Conservation (phyloP, 148 eudicot genomes). For the Spergularia bocconei region DNA sequence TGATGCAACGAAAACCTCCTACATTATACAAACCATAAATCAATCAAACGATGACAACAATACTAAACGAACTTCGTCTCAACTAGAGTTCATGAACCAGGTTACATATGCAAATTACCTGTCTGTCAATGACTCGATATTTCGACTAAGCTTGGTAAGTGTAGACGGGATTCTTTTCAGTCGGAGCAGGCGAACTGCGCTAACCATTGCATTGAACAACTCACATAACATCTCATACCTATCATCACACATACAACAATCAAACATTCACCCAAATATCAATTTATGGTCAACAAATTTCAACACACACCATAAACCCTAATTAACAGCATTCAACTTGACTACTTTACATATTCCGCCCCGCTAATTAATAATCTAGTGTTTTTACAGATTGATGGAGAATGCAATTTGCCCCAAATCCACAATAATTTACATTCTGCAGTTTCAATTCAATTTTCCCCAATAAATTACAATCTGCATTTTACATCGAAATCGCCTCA, state of each 20-base stretch:
- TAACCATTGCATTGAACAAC: conserved; percentile 66
- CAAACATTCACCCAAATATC: background rate
- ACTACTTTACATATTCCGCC: no score
- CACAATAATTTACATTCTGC: no score
- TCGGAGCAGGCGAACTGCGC: conserved; percentile 55
- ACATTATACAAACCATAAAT: background rate
- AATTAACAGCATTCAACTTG: no score
- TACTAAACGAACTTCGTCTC: no score
- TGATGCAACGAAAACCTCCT: conserved; percentile 69
- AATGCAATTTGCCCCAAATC: no score
- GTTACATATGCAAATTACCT: conserved; percentile 45
- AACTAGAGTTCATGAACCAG: background rate
- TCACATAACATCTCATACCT: conserved; percentile 60
- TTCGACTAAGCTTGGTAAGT: conserved; percentile 49
- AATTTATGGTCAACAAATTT: background rate
- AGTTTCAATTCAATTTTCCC: no score
- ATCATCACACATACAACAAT: background rate
- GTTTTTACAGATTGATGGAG: no score
- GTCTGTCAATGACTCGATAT: conserved; percentile 55
- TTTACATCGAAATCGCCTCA: no score
- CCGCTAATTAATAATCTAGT: no score
- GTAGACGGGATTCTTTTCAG: conserved; percentile 43
- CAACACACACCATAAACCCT: background rate
- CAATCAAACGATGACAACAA: no score
- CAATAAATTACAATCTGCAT: no score